Conservation (phyloP, 179 eudicot genomes). For the Heliamphora pulchella region DNA sequence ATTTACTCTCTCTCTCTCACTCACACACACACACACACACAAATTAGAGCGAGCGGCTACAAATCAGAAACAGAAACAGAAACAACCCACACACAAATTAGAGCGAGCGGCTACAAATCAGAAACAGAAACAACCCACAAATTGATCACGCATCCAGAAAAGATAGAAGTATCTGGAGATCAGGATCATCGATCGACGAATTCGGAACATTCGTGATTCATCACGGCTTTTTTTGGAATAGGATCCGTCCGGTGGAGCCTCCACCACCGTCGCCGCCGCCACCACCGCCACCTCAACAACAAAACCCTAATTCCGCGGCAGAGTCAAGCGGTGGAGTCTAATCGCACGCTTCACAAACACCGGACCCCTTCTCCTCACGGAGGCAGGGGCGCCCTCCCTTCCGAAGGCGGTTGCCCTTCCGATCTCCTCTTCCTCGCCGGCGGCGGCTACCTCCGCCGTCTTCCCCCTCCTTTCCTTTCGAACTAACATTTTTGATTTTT, state of each 20-base stretch:
- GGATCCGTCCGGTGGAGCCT: constrained; percentile 12
- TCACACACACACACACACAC: no score
- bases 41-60: no score
- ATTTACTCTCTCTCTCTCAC: no score
- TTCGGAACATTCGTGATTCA: background rate
- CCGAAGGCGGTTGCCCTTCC: constrained; percentile 31
- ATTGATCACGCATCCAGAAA: no score
- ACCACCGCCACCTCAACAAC: background rate
- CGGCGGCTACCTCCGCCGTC: constrained; percentile 19
- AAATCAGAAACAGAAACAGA: no score
- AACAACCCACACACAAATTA: no score
- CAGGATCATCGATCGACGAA: no score
- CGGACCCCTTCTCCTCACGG: constrained; percentile 33
- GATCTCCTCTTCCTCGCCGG: constrained; percentile 33
- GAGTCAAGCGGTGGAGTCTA: background rate
- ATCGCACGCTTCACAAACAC: constrained; percentile 8
- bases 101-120: no score
- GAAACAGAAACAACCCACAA: no score
- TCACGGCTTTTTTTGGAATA: constrained; percentile 30
- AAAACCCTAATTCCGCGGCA: background rate
- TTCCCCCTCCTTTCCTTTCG: background rate
- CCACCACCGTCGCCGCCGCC: constrained; percentile 10
- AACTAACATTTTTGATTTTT: constrained; percentile 8
- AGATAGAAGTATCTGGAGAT: no score
- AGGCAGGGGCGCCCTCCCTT: constrained; percentile 34